Evolutionary conservation across 1,139 yeast genomes (phyloP).

Genomic region (Saccharomycopsis phalli): DNA sequence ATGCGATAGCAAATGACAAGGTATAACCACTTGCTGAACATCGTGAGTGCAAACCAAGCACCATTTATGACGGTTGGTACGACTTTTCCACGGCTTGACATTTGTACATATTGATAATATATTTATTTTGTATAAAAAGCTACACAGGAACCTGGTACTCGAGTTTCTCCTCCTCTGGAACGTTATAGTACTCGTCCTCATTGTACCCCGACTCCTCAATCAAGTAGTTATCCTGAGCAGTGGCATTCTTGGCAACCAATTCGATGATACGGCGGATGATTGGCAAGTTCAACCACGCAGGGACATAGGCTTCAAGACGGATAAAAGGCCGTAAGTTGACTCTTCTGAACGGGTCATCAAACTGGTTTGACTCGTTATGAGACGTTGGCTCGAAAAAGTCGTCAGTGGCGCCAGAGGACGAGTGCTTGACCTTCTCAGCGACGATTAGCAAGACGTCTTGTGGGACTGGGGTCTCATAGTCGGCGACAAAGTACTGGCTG

Average conservation of each 20-base stretch:
- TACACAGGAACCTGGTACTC: too few relatives aligned
- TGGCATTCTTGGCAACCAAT: conserved; percentile 80
- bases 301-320: conserved; percentile 91
- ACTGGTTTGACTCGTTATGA: conserved; percentile 56
- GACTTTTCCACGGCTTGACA: too few relatives aligned
- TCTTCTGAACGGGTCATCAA: conserved; percentile 80
- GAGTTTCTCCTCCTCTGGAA: not conserved
- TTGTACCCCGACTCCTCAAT: conserved; percentile 11
- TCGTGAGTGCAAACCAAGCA: too few relatives aligned
- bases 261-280: conserved; percentile 83
- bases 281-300: conserved; percentile 89
- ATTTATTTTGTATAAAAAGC: too few relatives aligned
- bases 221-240: conserved; percentile 18
- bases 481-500: conserved; percentile 85
- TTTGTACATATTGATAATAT: too few relatives aligned
- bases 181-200: conserved; percentile 16
- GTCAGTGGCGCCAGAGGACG: conserved; percentile 45
- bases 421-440: conserved; percentile 70
- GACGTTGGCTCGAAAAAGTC: conserved; percentile 57
- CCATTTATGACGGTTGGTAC: too few relatives aligned
- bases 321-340: conserved; percentile 80
- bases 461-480: conserved; percentile 90
- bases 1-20: too few relatives aligned
- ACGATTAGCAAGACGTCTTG: conserved; percentile 75
- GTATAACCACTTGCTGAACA: too few relatives aligned